These are phyloP conservation scores for Trebouxiophyceae sp. DNA, from an alignment of 163 green algal species.

Conservation along the genomic window DNA sequence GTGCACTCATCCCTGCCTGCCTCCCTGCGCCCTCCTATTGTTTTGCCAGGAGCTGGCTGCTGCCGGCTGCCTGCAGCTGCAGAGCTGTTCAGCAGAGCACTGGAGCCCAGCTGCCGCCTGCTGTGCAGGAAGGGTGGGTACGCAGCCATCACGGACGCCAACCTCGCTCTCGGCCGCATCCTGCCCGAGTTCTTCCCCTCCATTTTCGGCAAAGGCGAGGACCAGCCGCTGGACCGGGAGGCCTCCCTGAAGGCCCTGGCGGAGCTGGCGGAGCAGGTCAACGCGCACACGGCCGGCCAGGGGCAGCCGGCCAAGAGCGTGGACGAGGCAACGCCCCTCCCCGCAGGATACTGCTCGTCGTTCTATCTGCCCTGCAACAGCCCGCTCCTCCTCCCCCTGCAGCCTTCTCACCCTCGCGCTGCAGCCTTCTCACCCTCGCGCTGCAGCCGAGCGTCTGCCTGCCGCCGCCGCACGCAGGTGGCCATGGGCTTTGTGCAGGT, in stretches of 20 bases:
- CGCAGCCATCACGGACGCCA: slow-evolving; percentile 95
- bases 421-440: background rate
- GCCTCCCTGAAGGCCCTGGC: slow-evolving; percentile 44
- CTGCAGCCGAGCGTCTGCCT: too few species aligned
- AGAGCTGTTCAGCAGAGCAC: too few species aligned
- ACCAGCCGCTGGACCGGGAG: slow-evolving; percentile 81
- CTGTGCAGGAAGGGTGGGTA: slow-evolving; percentile 45
- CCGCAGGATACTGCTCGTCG: too few species aligned
- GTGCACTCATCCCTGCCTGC: too few species aligned
- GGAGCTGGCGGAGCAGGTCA: slow-evolving; percentile 56
- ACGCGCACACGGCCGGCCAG: slow-evolving; percentile 30
- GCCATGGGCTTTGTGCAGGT: slow-evolving; percentile 88
- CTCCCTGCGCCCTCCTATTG: too few species aligned
- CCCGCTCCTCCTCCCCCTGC: background rate
- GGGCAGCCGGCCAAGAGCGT: slow-evolving; percentile 41
- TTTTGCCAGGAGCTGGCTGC: too few species aligned
- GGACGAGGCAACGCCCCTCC: slow-evolving; percentile 45
- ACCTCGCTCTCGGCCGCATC: slow-evolving; percentile 89
- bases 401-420: background rate
- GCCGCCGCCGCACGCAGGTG: too few species aligned
- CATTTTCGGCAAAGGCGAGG: slow-evolving; percentile 90
- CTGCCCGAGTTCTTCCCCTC: slow-evolving; percentile 92
- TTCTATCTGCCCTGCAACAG: background rate
- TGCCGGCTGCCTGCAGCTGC: too few species aligned
- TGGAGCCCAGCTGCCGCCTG: too few species aligned